Base-by-base conservation (phyloP, 2,329 filamentous ascomycete species). In the Ceratocystis alfenasii region DNA sequence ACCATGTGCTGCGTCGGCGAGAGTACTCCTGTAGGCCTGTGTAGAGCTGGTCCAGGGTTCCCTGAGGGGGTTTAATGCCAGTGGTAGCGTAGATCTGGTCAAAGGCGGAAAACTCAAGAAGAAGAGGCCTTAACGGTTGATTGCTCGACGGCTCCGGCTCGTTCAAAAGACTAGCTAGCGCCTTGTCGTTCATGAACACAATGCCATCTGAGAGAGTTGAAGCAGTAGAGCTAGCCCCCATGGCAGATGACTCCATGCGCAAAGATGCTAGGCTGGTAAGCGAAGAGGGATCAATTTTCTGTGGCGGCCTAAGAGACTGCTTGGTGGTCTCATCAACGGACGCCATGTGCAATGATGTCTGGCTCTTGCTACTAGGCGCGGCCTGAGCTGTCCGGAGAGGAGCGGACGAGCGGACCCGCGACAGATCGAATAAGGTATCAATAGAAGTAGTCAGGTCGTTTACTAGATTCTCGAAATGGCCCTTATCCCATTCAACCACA, bases 351-450 rank as follows among this genome's bases (percentile, higher is more conserved):
- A 63, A 64, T 71, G 72, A 10, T 74, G 36, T 41, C 33, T 64
- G 61, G n/a, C 41, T 48, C 33, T 50, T 50, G n/a, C 12, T 22
- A 5, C 12, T 20, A 10, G 41, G 8, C 5, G 44, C n/a, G 12
- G 33, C 46, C 22, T 44, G 50, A 12, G 41, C 30, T 3, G 63
- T 60, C 22, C 59, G 70, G 2, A 75, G 74, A 33, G 55, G 55
- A 1, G 75, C 76, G 0, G 79, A 79, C 0, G 80, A 79, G 22
- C 87, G 79, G 15, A 87, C 87, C 62, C 85, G 78, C 0, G 88
- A 90, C 15, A 92, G 78, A 71, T 91, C 87, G 73, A 89, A 91
- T 0, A 93, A 79, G 0, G 87, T 90, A 74, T 92, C 89, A 73
- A 92, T 90, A 1, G 87, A 90, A 5, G 84, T 83, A 17, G 87